Evolutionary conservation across 202 grass and related monocot genomes (phyloP).

Genomic region (Musa balbisiana): DNA sequence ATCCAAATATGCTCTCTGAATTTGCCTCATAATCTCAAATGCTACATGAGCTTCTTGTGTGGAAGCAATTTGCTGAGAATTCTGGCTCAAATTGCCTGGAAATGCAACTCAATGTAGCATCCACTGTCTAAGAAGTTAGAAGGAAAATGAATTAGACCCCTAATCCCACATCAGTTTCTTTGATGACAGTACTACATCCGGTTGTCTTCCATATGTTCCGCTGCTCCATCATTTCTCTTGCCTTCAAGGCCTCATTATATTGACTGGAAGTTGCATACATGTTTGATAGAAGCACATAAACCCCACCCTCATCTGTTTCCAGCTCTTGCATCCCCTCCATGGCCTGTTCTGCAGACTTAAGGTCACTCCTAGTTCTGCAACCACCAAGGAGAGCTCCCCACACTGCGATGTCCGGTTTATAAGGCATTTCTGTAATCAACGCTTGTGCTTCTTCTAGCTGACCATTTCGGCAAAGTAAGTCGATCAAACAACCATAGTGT

Average conservation of each 20-base stretch:
- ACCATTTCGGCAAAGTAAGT: conserved; percentile 32
- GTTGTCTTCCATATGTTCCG: conserved; percentile 4
- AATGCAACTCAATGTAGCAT: neutral
- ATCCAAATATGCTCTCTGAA: too few relatives aligned
- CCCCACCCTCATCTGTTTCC: conserved; percentile 20
- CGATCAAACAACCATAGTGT: conserved; percentile 39
- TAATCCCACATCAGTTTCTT: neutral
- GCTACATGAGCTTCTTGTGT: too few relatives aligned
- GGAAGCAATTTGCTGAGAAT: too few relatives aligned
- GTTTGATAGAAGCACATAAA: conserved; percentile 18
- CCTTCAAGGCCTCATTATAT: conserved; percentile 9
- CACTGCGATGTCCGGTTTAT: conserved; percentile 23
- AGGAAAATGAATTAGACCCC: too few relatives aligned
- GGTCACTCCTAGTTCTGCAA: conserved; percentile 27
- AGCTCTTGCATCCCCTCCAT: neutral
- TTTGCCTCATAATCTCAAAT: too few relatives aligned
- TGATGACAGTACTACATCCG: conserved; percentile 15
- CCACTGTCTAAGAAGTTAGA: too few relatives aligned
- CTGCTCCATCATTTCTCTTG: conserved; percentile 25
- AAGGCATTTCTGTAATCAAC: conserved; percentile 30
- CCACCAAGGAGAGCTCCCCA: conserved; percentile 40
- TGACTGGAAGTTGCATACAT: conserved; percentile 23
- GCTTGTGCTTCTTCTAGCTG: conserved; percentile 29
- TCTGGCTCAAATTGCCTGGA: too few relatives aligned
- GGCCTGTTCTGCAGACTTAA: conserved; percentile 14